Conservation (phyloP, 257 asterid genomes). For the Handroanthus guayacan region DNA sequence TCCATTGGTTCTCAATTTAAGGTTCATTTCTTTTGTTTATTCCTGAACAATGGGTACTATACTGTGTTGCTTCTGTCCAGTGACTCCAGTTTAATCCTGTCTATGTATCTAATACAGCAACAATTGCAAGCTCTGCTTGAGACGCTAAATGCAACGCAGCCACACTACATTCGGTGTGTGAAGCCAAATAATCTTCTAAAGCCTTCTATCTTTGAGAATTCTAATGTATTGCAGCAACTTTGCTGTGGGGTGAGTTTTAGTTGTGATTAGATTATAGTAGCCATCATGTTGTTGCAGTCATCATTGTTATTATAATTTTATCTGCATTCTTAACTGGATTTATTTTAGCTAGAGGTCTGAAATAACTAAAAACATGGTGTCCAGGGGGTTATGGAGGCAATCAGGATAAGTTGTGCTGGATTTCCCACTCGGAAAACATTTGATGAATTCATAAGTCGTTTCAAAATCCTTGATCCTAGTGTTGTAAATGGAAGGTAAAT, state of each 20-base stretch:
- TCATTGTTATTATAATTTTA: background rate
- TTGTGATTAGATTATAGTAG: background rate
- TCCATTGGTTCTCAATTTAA: conserved; percentile 80
- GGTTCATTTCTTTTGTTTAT: conserved; percentile 43
- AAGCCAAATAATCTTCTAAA: conserved; percentile 81
- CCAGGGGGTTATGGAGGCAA: conserved; percentile 90
- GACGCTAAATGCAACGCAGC: conserved; percentile 75
- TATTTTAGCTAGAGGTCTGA: conserved; percentile 25
- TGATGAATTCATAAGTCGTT: conserved; percentile 65
- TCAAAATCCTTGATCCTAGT: conserved; percentile 62
- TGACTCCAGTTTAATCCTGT: conserved; percentile 9
- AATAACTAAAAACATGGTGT: conserved; percentile 25
- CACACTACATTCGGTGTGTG: conserved; percentile 78
- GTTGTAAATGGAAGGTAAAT: conserved; percentile 57
- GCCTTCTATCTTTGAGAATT: conserved; percentile 75
- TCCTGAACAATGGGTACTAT: conserved; percentile 14
- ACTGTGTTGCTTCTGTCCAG: conserved; percentile 3
- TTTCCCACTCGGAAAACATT: conserved; percentile 72
- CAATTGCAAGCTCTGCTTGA: conserved; percentile 81
- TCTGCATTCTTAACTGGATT: conserved; percentile 16
- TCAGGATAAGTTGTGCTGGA: conserved; percentile 88
- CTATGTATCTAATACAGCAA: conserved; percentile 50
- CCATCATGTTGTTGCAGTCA: background rate
- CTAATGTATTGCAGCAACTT: conserved; percentile 76
- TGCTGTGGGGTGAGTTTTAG: conserved; percentile 76